These are phyloP conservation scores for Stephania yunnanensis DNA, from an alignment of 164 flowering plant genomes.

Conservation along the genomic window DNA sequence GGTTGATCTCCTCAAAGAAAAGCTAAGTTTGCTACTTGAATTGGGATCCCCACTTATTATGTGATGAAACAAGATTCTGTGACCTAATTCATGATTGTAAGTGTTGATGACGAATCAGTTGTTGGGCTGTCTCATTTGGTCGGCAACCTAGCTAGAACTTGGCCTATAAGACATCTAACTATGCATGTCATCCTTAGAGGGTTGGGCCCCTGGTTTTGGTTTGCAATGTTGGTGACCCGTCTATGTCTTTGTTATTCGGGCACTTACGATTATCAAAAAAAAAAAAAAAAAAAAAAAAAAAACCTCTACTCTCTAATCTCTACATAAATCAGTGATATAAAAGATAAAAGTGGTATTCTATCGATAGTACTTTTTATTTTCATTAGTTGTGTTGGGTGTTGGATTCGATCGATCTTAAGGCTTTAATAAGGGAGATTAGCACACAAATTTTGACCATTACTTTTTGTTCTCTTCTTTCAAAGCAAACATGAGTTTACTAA, in stretches of 20 bases:
- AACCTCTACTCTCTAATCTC: too few relatives aligned
- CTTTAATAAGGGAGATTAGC: conserved; percentile 4
- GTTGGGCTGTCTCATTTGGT: not conserved
- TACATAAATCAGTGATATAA: too few relatives aligned
- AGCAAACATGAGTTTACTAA: not conserved
- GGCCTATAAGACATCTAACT: too few relatives aligned
- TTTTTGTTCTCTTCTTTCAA: not conserved
- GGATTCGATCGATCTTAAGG: not conserved
- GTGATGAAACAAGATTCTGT: not conserved
- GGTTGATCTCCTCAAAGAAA: too few relatives aligned
- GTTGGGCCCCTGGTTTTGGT: not conserved
- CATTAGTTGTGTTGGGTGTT: not conserved
- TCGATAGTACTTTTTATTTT: too few relatives aligned
- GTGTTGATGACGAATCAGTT: not conserved
- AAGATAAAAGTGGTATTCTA: too few relatives aligned
- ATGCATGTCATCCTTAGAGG: too few relatives aligned
- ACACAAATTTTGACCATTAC: conserved; percentile 1
- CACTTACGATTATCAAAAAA: too few relatives aligned
- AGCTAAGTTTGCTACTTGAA: not conserved
- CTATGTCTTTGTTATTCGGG: not conserved
- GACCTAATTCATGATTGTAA: not conserved
- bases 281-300: too few relatives aligned
- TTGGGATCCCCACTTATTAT: not conserved
- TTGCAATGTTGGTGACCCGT: not conserved
- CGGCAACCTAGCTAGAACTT: not conserved